Percentiles rank a stretch among this genome's conserved stretches.
Conservation (phyloP, 257 asterid species). For the Solanum phureja region DNA sequence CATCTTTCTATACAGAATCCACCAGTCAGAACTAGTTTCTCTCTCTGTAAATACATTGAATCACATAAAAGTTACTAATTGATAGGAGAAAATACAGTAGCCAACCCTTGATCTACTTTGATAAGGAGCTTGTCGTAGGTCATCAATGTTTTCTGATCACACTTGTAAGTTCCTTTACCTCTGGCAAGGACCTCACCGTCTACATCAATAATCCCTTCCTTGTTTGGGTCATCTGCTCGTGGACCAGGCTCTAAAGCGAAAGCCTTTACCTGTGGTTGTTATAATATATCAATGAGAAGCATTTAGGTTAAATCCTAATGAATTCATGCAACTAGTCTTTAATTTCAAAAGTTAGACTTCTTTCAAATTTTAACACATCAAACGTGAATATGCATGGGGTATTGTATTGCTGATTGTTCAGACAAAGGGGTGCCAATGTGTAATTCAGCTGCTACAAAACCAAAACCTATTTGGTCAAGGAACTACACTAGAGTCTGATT, state of each 20-base stretch:
- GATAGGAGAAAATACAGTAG: slow-evolving; percentile 66
- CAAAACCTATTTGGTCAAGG: not conserved
- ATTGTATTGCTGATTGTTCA: not conserved
- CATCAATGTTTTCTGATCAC: slow-evolving; percentile 57
- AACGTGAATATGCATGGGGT: not conserved
- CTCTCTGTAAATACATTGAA: not conserved
- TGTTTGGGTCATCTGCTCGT: slow-evolving; percentile 28
- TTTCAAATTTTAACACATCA: not conserved
- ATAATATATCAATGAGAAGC: not conserved
- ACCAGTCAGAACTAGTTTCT: not conserved
- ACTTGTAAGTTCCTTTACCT: slow-evolving; percentile 67
- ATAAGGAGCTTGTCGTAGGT: slow-evolving; percentile 57
- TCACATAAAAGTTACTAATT: not conserved
- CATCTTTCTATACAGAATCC: not conserved
- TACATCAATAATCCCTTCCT: slow-evolving; percentile 32
- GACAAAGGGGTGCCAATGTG: not conserved
- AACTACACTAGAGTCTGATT: not conserved
- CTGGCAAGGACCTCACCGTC: slow-evolving; percentile 69
- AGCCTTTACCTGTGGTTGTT: slow-evolving; percentile 60
- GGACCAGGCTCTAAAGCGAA: slow-evolving; percentile 75
- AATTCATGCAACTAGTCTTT: not conserved
- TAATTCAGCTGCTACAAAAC: not conserved
- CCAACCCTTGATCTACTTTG: slow-evolving; percentile 79
- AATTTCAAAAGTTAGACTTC: not conserved
- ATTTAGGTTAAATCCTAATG: not conserved